Evolutionary conservation across 202 grass and related monocot genomes (phyloP).

Genomic region (Setaria viridis): DNA sequence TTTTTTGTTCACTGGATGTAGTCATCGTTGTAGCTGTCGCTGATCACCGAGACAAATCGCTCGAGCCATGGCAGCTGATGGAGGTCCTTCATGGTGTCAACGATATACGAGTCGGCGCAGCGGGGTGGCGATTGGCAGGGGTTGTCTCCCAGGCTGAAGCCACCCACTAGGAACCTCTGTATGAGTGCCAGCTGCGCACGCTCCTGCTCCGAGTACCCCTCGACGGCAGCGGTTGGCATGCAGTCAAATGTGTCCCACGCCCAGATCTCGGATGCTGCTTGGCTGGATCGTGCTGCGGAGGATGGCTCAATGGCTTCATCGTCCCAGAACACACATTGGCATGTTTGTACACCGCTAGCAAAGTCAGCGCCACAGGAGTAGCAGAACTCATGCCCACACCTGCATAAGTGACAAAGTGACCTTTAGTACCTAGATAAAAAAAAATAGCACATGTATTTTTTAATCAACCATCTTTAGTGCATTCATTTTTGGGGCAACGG

Average conservation of each 20-base stretch:
- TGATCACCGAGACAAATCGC: slow-evolving; percentile 99
- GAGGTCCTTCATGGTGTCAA: slow-evolving; percentile 96
- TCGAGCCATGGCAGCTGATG: slow-evolving; percentile 99
- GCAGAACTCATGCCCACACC: slow-evolving; percentile 99
- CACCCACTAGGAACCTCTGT: slow-evolving; percentile 85
- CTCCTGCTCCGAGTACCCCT: slow-evolving; percentile 97
- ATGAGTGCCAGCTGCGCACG: slow-evolving; percentile 86
- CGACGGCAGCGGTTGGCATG: slow-evolving; percentile 63
- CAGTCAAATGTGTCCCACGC: slow-evolving; percentile 91
- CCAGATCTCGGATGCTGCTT: slow-evolving; percentile 75
- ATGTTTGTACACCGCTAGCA: slow-evolving; percentile 70
- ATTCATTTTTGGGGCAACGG: background rate
- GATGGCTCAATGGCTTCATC: slow-evolving; percentile 52
- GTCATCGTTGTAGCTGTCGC: slow-evolving; percentile 94
- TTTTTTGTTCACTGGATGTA: slow-evolving; percentile 81
- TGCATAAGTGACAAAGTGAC: slow-evolving; percentile 44
- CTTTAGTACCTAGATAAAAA: slow-evolving; percentile 18
- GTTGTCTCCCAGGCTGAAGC: slow-evolving; percentile 84
- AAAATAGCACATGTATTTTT: background rate
- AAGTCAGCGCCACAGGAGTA: slow-evolving; percentile 87
- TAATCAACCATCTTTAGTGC: background rate
- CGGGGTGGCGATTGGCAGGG: slow-evolving; percentile 71
- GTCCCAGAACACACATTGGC: slow-evolving; percentile 88
- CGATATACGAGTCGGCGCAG: slow-evolving; percentile 73
- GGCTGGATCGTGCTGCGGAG: slow-evolving; percentile 43